Percentiles rank a stretch among this genome's conserved stretches.
Evolutionary conservation across 371 early-diverging fungal genomes (phyloP).

Genomic region (Mortierella sp.): DNA sequence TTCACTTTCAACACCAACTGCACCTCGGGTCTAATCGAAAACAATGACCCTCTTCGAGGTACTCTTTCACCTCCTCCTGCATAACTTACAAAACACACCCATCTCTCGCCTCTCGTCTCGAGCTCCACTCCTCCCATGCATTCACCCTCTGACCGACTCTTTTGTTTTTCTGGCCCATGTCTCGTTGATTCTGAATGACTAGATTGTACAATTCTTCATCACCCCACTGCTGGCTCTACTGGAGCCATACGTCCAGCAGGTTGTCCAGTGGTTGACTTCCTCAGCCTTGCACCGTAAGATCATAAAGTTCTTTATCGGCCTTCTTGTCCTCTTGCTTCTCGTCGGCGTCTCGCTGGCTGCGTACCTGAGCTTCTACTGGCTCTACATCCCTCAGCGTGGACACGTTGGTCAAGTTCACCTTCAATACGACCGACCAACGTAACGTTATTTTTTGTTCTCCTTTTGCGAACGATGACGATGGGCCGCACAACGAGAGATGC

Average conservation of each 20-base stretch:
- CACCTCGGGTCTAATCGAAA: neutral
- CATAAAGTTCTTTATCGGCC: constrained; percentile 51
- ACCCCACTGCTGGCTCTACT: constrained; percentile 51
- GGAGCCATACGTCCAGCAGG: constrained; percentile 54
- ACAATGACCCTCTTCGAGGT: constrained; percentile 51
- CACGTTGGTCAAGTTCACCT: constrained; percentile 66
- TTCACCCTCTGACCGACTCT: neutral
- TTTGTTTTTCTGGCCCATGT: neutral
- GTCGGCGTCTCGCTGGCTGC: constrained; percentile 59
- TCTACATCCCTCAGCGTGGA: constrained; percentile 70
- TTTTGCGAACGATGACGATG: neutral
- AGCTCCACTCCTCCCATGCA: constrained; percentile 1
- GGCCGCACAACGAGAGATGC: too few relatives aligned
- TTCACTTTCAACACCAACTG: neutral
- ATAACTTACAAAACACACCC: neutral
- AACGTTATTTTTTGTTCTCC: constrained; percentile 15
- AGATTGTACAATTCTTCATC: constrained; percentile 59
- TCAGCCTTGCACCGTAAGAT: constrained; percentile 54
- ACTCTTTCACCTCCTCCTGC: constrained; percentile 7
- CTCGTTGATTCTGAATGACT: neutral
- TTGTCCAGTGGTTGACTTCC: constrained; percentile 54
- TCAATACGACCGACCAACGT: constrained; percentile 59
- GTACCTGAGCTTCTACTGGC: constrained; percentile 65
- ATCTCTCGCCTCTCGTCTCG: neutral
- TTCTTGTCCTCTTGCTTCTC: constrained; percentile 46